Base-by-base conservation (phyloP, 2,329 filamentous ascomycete genomes). In the Pyricularia grisea region DNA sequence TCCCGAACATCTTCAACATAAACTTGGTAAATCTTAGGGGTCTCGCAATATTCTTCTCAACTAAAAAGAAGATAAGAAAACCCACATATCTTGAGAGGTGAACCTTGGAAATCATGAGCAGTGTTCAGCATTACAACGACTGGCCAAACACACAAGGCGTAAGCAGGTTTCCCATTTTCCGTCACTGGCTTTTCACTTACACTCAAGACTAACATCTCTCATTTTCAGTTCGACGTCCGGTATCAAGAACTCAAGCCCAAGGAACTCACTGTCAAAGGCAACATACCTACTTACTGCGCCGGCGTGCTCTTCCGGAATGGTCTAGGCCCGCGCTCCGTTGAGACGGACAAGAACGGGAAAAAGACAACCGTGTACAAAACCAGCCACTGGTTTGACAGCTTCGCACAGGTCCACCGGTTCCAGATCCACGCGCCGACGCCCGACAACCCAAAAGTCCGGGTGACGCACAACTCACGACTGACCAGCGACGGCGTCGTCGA, bases 401-500 rank as follows among this genome's bases (percentile, higher is more conserved):
- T 69, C 33, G 27, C 68, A n/a, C 68, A 69, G 66, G 68, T 69
- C 20, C 68, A 69, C 60, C 68, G 68, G 33, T 69, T 69, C 60
- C 68, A 69, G 33, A 68, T 69, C 66, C 68, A 69, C 55, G 58
- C 68, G 33, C 68, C 12, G 63, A 66, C 33, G 25, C 11, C 65
- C 67, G 55, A 67, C 17, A 63, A 27, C 23, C 68, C 68, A 3
- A 20, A 17, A 5, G 68, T 69, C 20, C 65, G 65, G 10, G 68
- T 69, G 31, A 69, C 68, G 17, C 68, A 69, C 68, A 69, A 65
- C 68, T 69, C 68, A 7, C 68, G 68, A 4, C 68, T 69, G 31
- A 67, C 68, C 7, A 67, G 65, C 68, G 68, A 97, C 27, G 92
- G 92, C 0, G 92, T 91, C 0, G 92, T 92, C 65, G 89, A 89